phyloP scores from a whole-genome alignment of 345 rosid species.

The Populus davidiana region DNA sequence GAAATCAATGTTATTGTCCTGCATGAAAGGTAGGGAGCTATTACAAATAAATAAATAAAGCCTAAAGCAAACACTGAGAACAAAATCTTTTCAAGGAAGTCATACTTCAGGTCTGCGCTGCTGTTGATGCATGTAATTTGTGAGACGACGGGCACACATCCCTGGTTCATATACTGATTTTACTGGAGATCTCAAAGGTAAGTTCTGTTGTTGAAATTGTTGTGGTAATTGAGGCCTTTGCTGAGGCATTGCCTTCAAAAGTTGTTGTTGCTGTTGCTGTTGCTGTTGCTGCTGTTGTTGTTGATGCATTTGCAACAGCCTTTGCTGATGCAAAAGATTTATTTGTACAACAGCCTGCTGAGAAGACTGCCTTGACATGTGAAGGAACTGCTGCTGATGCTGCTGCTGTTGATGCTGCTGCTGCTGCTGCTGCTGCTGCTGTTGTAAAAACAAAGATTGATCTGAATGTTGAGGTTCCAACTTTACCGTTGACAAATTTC shows the following conservation, averaged over 20 bases:
- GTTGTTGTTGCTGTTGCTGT: constrained; percentile 71
- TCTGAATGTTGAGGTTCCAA: constrained; percentile 80
- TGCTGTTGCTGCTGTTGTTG: constrained; percentile 61
- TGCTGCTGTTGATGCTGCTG: constrained; percentile 40
- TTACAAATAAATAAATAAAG: constrained; percentile 12
- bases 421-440: constrained; percentile 68
- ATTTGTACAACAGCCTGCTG: constrained; percentile 69
- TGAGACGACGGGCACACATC: constrained; percentile 89
- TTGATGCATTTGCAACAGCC: constrained; percentile 68
- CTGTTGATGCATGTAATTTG: constrained; percentile 86
- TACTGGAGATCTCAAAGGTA: constrained; percentile 63
- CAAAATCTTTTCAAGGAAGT: constrained; percentile 15
- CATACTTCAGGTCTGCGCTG: constrained; percentile 93
- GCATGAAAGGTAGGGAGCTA: constrained; percentile 25
- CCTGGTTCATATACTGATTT: constrained; percentile 89
- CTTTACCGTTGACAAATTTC: constrained; percentile 66
- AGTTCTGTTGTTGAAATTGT: constrained; percentile 77
- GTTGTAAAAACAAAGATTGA: constrained; percentile 71
- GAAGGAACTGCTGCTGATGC: constrained; percentile 60
- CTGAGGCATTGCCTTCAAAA: constrained; percentile 78
- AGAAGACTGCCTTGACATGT: constrained; percentile 79
- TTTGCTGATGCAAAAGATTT: constrained; percentile 71
- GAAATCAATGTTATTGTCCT: constrained; percentile 96
- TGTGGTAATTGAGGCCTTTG: constrained; percentile 75
- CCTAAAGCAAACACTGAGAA: constrained; percentile 11